Percentiles rank a stretch among this genome's conserved stretches.
Conservation (phyloP, 1,284 basidiomycete genomes). For the Wallemia ichthyophaga region DNA sequence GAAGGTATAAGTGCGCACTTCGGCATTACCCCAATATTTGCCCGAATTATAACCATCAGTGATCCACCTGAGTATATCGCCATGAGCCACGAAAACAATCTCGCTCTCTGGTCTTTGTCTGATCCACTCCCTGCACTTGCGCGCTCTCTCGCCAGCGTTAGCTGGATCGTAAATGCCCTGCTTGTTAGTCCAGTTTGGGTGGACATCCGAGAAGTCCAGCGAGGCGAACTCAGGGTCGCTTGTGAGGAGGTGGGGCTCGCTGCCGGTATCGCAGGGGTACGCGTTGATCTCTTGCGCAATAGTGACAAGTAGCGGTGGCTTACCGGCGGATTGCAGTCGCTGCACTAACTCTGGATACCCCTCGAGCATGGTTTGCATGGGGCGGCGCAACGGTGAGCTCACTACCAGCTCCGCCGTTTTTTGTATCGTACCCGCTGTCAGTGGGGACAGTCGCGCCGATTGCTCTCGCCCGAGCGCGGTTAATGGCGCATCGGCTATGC, state of each 20-base stretch:
- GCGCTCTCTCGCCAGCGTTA: slow-evolving; percentile 11
- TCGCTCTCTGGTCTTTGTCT: slow-evolving; percentile 13
- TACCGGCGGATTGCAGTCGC: slow-evolving; percentile 11
- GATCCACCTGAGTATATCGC: slow-evolving; percentile 15
- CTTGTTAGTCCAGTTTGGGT: slow-evolving; percentile 14
- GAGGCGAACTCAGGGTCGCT: slow-evolving; percentile 10
- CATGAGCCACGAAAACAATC: slow-evolving; percentile 18
- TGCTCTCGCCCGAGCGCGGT: slow-evolving; percentile 15
- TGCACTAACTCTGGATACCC: slow-evolving; percentile 12
- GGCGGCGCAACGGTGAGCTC: slow-evolving; percentile 14
- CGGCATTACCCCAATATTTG: slow-evolving; percentile 15
- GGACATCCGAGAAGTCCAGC: slow-evolving; percentile 14
- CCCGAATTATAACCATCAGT: slow-evolving; percentile 11
- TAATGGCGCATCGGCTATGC: slow-evolving; percentile 14
- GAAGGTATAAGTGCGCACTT: slow-evolving; percentile 14
- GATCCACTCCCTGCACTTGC: slow-evolving; percentile 13
- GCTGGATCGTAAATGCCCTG: slow-evolving; percentile 13
- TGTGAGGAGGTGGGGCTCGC: slow-evolving; percentile 11
- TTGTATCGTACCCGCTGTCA: slow-evolving; percentile 12
- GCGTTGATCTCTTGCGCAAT: slow-evolving; percentile 15
- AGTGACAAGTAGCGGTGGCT: slow-evolving; percentile 14
- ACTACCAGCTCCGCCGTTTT: slow-evolving; percentile 14
- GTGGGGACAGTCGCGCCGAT: slow-evolving; percentile 10
- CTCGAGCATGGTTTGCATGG: slow-evolving; percentile 16
- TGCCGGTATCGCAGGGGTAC: slow-evolving; percentile 15